Evolutionary conservation across 768 basidiomycete genomes (phyloP).

Genomic region (Russula compacta): DNA sequence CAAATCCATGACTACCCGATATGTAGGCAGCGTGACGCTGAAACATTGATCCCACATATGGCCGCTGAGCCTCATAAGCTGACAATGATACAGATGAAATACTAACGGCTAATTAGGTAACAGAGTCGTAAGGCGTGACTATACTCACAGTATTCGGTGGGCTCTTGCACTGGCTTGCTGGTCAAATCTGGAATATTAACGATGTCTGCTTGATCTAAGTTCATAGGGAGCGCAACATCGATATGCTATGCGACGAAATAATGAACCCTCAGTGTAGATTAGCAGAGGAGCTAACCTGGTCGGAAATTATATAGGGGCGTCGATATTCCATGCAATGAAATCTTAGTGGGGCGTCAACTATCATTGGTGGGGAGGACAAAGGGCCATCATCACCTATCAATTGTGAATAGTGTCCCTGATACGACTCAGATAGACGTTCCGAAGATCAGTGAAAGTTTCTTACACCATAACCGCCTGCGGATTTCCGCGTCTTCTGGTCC

Average conservation of each 20-base stretch:
- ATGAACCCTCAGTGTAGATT: neutral
- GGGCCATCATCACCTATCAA: slow-evolving; percentile 18
- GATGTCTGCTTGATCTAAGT: slow-evolving; percentile 20
- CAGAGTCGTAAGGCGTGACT: neutral
- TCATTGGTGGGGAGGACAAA: neutral
- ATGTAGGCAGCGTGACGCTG: slow-evolving; percentile 19
- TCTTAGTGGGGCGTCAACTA: neutral
- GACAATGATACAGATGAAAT: slow-evolving; percentile 15
- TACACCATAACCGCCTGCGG: slow-evolving; percentile 22
- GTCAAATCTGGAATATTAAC: slow-evolving; percentile 10
- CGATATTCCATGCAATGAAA: slow-evolving; percentile 15
- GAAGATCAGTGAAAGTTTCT: neutral
- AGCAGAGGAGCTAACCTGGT: slow-evolving; percentile 15
- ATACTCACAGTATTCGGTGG: slow-evolving; percentile 20
- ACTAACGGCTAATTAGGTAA: slow-evolving; percentile 4
- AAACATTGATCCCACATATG: slow-evolving; percentile 23
- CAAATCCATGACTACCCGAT: slow-evolving; percentile 18
- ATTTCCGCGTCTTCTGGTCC: slow-evolving; percentile 21
- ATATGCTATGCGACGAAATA: slow-evolving; percentile 11
- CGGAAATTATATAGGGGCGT: slow-evolving; percentile 22
- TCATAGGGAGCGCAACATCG: slow-evolving; percentile 22
- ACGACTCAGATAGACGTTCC: neutral
- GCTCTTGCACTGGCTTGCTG: slow-evolving; percentile 19
- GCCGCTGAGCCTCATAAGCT: slow-evolving; percentile 11
- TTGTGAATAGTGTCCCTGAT: slow-evolving; percentile 18